These are phyloP conservation scores for Zea luxurians DNA, from an alignment of 176 grass and related monocot species.

Conservation along the genomic window DNA sequence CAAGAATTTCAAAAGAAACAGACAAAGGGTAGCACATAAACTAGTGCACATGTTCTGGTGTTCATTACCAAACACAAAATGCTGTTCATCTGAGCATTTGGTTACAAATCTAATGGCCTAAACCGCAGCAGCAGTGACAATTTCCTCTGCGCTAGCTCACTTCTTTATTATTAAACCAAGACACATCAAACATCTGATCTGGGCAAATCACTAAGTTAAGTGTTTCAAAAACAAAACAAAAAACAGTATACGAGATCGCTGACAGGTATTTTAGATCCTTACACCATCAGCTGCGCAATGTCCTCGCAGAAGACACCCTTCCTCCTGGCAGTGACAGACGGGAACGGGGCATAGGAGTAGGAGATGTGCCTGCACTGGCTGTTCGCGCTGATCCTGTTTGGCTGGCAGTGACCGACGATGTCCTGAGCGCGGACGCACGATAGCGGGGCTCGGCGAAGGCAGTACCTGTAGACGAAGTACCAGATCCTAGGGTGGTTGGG, in stretches of 20 bases:
- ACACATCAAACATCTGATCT: not conserved
- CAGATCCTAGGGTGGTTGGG: conserved; percentile 66
- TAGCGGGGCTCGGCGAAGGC: not conserved
- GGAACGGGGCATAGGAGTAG: conserved; percentile 27
- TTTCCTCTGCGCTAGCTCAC: not conserved
- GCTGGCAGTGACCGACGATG: no score
- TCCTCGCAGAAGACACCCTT: conserved; percentile 77
- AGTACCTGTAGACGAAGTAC: conserved; percentile 61
- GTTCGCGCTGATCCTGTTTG: no score
- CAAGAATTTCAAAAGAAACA: no score
- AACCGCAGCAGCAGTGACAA: conserved; percentile 20
- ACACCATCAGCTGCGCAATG: conserved; percentile 76
- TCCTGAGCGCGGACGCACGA: no score
- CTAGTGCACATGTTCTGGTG: not conserved
- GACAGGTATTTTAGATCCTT: not conserved
- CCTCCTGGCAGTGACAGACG: conserved; percentile 39
- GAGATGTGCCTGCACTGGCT: no score
- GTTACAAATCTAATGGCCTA: no score
- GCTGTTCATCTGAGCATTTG: no score
- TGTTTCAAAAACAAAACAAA: conserved; percentile 4
- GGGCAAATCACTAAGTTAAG: not conserved
- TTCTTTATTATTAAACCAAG: conserved; percentile 32
- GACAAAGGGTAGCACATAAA: no score
- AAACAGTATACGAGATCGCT: conserved; percentile 13
- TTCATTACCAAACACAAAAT: no score